Conservation (phyloP, 2,329 filamentous ascomycete species). For the Sphaerulina musiva region DNA sequence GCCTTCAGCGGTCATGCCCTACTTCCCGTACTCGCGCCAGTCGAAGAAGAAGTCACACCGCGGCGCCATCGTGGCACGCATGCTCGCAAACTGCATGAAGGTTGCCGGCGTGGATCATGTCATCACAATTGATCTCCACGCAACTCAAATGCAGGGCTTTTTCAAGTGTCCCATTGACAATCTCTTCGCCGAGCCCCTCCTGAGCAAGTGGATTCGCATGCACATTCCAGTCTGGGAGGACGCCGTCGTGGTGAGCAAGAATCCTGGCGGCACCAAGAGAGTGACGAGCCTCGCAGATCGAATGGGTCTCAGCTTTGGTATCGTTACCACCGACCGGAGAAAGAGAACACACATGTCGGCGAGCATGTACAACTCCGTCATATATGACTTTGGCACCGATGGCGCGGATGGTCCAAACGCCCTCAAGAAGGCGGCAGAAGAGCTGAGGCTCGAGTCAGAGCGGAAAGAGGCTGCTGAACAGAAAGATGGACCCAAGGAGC, state of each 20-base stretch:
- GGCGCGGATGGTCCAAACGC: constrained; percentile 35
- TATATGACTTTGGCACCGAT: constrained; percentile 45
- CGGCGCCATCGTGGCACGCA: constrained; percentile 90
- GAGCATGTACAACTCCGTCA: constrained; percentile 71
- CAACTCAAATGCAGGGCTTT: constrained; percentile 96
- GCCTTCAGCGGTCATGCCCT: constrained; percentile 70
- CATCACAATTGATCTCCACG: constrained; percentile 92
- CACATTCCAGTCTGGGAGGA: constrained; percentile 84
- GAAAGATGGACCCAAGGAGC: constrained; percentile 20
- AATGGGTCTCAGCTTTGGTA: constrained; percentile 93
- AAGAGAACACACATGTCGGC: constrained; percentile 42
- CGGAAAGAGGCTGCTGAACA: constrained; percentile 12
- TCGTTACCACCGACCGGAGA: constrained; percentile 76
- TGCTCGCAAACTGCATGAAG: constrained; percentile 90
- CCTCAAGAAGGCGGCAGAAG: constrained; percentile 21
- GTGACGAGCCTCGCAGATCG: constrained; percentile 94
- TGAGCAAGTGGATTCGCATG: constrained; percentile 88
- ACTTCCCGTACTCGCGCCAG: constrained; percentile 98
- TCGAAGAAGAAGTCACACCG: constrained; percentile 98
- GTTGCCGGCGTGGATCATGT: constrained; percentile 96
- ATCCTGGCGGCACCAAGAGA: constrained; percentile 91
- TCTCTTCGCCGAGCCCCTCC: constrained; percentile 87
- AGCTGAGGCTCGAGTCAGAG: background rate
- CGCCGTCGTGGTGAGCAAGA: constrained; percentile 95
- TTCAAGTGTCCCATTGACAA: constrained; percentile 98